A percentile compares a stretch with the other conserved stretches of the same genome.
Evolutionary conservation across 164 flowering plant genomes (phyloP).

Genomic region (Pachysandra terminalis): DNA sequence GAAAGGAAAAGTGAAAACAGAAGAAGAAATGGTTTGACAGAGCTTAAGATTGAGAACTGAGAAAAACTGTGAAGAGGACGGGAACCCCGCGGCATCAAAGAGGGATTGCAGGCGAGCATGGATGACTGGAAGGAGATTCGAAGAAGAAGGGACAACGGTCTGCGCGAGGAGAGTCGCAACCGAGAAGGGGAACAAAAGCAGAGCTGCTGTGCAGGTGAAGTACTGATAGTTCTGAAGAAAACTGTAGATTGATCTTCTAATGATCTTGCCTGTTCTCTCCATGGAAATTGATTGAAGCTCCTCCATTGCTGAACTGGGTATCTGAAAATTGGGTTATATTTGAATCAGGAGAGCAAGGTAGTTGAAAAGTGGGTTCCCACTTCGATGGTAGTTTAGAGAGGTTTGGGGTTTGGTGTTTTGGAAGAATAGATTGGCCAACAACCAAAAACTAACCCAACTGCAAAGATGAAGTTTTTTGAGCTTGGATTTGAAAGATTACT

Average conservation of each 20-base stretch:
- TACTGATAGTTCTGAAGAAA: slow-evolving; percentile 60
- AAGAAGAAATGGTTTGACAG: slow-evolving; percentile 59
- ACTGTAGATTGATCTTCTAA: slow-evolving; percentile 63
- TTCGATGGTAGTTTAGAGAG: slow-evolving; percentile 17
- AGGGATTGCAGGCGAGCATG: slow-evolving; percentile 42
- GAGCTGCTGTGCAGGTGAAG: slow-evolving; percentile 43
- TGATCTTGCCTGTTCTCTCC: slow-evolving; percentile 45
- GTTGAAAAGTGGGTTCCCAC: not conserved
- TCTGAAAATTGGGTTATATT: not conserved
- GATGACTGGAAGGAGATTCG: slow-evolving; percentile 27
- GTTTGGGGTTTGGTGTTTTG: slow-evolving; percentile 25
- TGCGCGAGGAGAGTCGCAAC: slow-evolving; percentile 58
- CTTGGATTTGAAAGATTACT: slow-evolving; percentile 8
- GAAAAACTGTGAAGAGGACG: slow-evolving; percentile 49
- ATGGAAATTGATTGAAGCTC: slow-evolving; percentile 25
- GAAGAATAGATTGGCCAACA: slow-evolving; percentile 54
- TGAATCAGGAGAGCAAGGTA: slow-evolving; percentile 3
- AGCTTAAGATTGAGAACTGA: slow-evolving; percentile 52
- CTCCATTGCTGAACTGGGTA: slow-evolving; percentile 23
- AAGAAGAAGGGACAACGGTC: slow-evolving; percentile 28
- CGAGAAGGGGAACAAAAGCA: slow-evolving; percentile 63
- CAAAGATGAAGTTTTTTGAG: slow-evolving; percentile 23
- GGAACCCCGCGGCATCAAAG: slow-evolving; percentile 69
- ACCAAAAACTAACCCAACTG: slow-evolving; percentile 29
- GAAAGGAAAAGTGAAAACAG: slow-evolving; percentile 60